Evolutionary conservation across 148 eudicot species (phyloP).

Genomic region (Rheum nobile): DNA sequence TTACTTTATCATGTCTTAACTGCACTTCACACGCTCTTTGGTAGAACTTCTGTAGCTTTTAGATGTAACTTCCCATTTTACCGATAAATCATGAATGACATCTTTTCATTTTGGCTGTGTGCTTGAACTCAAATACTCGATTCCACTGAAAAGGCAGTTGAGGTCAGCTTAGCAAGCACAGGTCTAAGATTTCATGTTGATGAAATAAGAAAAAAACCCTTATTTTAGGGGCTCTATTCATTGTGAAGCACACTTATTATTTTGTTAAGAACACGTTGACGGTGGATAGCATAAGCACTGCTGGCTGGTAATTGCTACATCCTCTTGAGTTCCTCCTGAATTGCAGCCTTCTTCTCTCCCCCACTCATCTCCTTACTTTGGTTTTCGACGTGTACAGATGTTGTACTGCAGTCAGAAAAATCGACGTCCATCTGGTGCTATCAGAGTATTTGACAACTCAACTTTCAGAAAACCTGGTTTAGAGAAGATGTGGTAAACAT

Average conservation of each 20-base stretch:
- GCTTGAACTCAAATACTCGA: conserved; percentile 54
- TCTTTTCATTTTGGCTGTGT: background rate
- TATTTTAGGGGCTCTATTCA: background rate
- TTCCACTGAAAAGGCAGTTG: conserved; percentile 88
- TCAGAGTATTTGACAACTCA: background rate
- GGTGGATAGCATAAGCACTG: conserved; percentile 72
- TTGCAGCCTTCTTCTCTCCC: conserved; percentile 46
- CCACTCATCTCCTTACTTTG: conserved; percentile 30
- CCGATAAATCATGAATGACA: background rate
- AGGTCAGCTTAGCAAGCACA: conserved; percentile 51
- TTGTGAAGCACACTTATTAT: conserved; percentile 12
- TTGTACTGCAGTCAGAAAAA: conserved; percentile 12
- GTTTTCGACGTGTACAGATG: conserved; percentile 13
- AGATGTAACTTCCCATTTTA: background rate
- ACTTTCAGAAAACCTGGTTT: background rate
- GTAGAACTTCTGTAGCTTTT: background rate
- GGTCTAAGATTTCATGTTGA: conserved; percentile 65
- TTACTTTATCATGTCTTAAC: background rate
- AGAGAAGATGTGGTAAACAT: background rate
- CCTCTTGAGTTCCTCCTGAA: conserved; percentile 54
- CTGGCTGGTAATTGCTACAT: conserved; percentile 56
- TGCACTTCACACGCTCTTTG: background rate
- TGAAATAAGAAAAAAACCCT: background rate
- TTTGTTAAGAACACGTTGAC: conserved; percentile 64
- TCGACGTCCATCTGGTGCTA: background rate